Conservation (phyloP, 768 basidiomycete species). For the Tricholomella constricta region DNA sequence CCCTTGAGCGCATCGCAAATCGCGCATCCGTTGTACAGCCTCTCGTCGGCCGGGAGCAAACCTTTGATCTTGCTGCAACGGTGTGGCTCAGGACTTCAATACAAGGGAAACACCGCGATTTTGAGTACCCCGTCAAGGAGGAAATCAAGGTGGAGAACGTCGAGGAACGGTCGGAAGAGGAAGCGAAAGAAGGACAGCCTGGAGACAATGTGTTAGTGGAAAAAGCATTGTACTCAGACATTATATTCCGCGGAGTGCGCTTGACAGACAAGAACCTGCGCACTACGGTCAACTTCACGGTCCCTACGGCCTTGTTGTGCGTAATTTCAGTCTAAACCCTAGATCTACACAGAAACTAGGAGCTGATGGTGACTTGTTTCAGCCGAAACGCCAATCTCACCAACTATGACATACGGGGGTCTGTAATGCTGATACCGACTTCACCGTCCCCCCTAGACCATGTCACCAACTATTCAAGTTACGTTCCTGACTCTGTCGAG, state of each 20-base stretch:
- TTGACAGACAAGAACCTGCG: constrained; percentile 22
- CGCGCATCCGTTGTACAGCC: constrained; percentile 21
- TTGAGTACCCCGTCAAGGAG: not conserved
- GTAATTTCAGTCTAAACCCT: not conserved
- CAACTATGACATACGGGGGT: constrained; percentile 13
- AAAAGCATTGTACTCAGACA: constrained; percentile 23
- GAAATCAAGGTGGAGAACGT: not conserved
- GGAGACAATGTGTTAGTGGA: constrained; percentile 20
- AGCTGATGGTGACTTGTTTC: not conserved
- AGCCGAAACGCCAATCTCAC: constrained; percentile 9
- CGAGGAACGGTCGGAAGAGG: not conserved
- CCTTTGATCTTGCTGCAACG: constrained; percentile 28
- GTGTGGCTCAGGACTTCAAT: constrained; percentile 26
- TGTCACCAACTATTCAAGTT: constrained; percentile 11
- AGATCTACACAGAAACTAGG: not conserved
- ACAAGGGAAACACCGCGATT: not conserved
- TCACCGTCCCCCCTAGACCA: constrained; percentile 9
- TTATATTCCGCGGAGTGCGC: constrained; percentile 25
- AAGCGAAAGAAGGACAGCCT: not conserved
- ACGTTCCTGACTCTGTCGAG: constrained; percentile 3
- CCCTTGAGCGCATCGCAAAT: not conserved
- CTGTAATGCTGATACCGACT: constrained; percentile 11
- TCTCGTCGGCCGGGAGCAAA: constrained; percentile 22
- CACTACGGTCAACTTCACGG: constrained; percentile 22
- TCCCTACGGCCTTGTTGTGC: constrained; percentile 24